A percentile compares a stretch with the other conserved stretches of the same genome.
Evolutionary conservation across 2,329 filamentous ascomycete species (phyloP).

Genomic region (Plenodomus tracheiphilus): DNA sequence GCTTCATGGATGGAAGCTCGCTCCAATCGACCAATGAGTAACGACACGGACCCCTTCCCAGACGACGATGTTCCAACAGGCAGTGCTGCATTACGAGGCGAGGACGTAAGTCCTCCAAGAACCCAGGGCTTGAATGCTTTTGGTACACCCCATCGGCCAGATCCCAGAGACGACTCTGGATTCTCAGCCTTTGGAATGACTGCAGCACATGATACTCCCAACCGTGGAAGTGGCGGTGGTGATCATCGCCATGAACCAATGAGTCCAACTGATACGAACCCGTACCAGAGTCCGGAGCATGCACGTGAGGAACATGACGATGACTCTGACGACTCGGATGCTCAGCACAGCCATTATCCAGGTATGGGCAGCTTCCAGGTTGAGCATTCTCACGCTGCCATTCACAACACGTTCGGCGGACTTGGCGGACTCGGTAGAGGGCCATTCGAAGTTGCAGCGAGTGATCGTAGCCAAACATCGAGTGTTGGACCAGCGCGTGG

Average conservation of each 20-base stretch:
- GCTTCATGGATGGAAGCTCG: slow-evolving; percentile 56
- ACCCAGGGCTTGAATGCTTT: slow-evolving; percentile 50
- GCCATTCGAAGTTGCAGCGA: slow-evolving; percentile 63
- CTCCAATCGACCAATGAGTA: slow-evolving; percentile 53
- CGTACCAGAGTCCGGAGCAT: slow-evolving; percentile 86
- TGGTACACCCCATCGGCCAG: slow-evolving; percentile 50
- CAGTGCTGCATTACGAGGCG: slow-evolving; percentile 74
- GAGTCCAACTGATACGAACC: slow-evolving; percentile 94
- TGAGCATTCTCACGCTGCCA: slow-evolving; percentile 49
- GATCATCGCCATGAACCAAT: slow-evolving; percentile 70
- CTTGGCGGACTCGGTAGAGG: slow-evolving; percentile 55
- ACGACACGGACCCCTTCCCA: slow-evolving; percentile 74
- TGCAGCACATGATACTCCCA: slow-evolving; percentile 59
- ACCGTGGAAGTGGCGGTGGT: slow-evolving; percentile 47
- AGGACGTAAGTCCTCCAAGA: slow-evolving; percentile 65
- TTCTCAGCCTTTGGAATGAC: slow-evolving; percentile 66
- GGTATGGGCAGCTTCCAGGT: slow-evolving; percentile 58
- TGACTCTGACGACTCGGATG: slow-evolving; percentile 59
- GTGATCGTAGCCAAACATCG: slow-evolving; percentile 91
- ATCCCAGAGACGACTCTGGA: slow-evolving; percentile 60
- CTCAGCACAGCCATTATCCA: slow-evolving; percentile 55
- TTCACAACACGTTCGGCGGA: slow-evolving; percentile 59
- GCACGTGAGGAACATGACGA: slow-evolving; percentile 69
- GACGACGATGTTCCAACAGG: slow-evolving; percentile 68
- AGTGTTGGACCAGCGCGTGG: slow-evolving; percentile 76